A percentile compares a stretch with the other conserved stretches of the same genome.
These are phyloP conservation scores for Collybiopsis confluens DNA, from an alignment of 768 basidiomycete genomes.

Conservation along the genomic window DNA sequence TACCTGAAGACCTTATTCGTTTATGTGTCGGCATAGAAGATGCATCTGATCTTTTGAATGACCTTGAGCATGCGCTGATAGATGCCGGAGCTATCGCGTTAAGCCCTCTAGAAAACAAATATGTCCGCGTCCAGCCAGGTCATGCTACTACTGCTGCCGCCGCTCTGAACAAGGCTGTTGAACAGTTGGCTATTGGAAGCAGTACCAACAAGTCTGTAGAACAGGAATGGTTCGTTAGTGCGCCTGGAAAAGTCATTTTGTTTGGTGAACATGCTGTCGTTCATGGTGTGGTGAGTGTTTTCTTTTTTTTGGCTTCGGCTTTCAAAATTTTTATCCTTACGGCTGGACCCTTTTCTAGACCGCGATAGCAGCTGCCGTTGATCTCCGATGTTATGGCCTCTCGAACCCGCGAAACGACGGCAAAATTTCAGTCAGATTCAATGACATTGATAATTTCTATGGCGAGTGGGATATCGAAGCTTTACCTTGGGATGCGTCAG, in stretches of 20 bases:
- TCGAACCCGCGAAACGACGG: slow-evolving; percentile 68
- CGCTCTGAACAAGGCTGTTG: slow-evolving; percentile 54
- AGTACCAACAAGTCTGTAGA: slow-evolving; percentile 25
- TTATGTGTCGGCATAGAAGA: slow-evolving; percentile 99
- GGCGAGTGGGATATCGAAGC: slow-evolving; percentile 76
- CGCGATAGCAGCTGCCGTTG: slow-evolving; percentile 91
- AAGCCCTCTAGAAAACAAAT: slow-evolving; percentile 49
- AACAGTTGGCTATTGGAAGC: slow-evolving; percentile 51
- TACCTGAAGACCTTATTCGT: slow-evolving; percentile 98
- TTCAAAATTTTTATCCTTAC: slow-evolving; percentile 3
- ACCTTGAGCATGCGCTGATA: slow-evolving; percentile 88
- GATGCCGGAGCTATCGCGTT: slow-evolving; percentile 84
- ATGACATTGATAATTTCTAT: slow-evolving; percentile 74
- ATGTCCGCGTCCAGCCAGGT: slow-evolving; percentile 35
- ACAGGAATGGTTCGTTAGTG: slow-evolving; percentile 82
- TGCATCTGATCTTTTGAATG: slow-evolving; percentile 86
- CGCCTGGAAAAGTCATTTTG: slow-evolving; percentile 96
- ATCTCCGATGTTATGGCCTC: slow-evolving; percentile 91
- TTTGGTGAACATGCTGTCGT: slow-evolving; percentile 99
- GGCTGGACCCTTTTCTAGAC: slow-evolving; percentile 46
- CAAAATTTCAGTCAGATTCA: slow-evolving; percentile 70
- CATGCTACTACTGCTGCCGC: slow-evolving; percentile 16
- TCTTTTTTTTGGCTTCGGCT: slow-evolving; percentile 8
- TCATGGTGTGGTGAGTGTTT: slow-evolving; percentile 79
- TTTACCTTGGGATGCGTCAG: slow-evolving; percentile 77